Evolutionary conservation across 306 rosid genomes (phyloP).

Genomic region (Vigna unguiculata): DNA sequence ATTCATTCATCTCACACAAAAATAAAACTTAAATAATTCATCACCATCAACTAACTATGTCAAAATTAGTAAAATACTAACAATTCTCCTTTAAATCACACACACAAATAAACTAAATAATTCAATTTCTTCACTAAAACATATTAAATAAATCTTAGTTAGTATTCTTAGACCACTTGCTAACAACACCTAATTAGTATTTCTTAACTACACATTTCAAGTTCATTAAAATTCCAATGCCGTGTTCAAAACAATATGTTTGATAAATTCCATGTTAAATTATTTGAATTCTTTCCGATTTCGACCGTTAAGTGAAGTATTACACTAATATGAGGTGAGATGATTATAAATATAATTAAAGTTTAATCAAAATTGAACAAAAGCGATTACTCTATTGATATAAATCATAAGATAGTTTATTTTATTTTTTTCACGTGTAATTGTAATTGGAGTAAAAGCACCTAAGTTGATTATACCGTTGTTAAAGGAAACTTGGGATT

Average conservation of each 20-base stretch:
- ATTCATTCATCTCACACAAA: conserved; percentile 23
- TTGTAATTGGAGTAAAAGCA: conserved; percentile 21
- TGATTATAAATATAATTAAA: too few species aligned
- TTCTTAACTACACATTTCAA: background rate
- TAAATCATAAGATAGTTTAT: too few species aligned
- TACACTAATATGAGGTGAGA: too few species aligned
- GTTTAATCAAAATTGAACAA: too few species aligned
- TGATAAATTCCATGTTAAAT: too few species aligned
- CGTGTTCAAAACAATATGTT: too few species aligned
- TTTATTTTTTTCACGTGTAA: too few species aligned
- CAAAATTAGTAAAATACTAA: conserved; percentile 29
- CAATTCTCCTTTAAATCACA: background rate
- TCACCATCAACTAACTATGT: background rate
- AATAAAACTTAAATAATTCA: conserved; percentile 3
- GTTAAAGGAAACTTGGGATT: conserved; percentile 35
- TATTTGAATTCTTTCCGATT: too few species aligned
- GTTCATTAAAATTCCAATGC: background rate
- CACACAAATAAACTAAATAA: background rate
- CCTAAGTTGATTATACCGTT: conserved; percentile 28
- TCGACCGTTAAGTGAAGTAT: too few species aligned
- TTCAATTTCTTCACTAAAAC: too few species aligned
- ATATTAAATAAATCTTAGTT: background rate
- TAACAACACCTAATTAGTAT: background rate
- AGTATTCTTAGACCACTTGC: background rate
- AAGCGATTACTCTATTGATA: too few species aligned